Evolutionary conservation across 352 stramenopile genomes (phyloP).

Genomic region (Phytophthora vignae): DNA sequence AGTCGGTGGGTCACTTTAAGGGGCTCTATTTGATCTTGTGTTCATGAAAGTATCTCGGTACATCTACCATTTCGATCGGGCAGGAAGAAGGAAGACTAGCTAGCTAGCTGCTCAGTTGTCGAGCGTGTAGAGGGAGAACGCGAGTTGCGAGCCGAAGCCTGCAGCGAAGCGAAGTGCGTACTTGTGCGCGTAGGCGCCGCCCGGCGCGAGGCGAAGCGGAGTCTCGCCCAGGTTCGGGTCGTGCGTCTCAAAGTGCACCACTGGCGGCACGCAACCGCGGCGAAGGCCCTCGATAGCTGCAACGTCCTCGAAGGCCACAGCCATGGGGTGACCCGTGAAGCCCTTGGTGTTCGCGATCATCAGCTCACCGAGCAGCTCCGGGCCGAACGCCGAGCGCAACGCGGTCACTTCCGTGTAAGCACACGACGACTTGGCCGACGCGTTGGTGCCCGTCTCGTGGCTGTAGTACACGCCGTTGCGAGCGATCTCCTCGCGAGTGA

Average conservation of each 20-base stretch:
- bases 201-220: slow-evolving; percentile 62
- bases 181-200: slow-evolving; percentile 78
- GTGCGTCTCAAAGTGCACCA: slow-evolving; percentile 92
- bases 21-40: slow-evolving; percentile 13
- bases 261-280: slow-evolving; percentile 84
- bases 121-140: slow-evolving; percentile 94
- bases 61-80: slow-evolving; percentile 16
- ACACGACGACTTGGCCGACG: slow-evolving; percentile 92
- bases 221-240: slow-evolving; percentile 74
- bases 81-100: slow-evolving; percentile 3
- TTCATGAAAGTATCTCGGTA: slow-evolving; percentile 12
- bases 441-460: slow-evolving; percentile 97
- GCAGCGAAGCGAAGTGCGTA: slow-evolving; percentile 96
- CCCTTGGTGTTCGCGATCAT: slow-evolving; percentile 95
- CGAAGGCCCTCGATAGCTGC: slow-evolving; percentile 93
- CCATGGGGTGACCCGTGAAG: slow-evolving; percentile 97
- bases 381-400: slow-evolving; percentile 71
- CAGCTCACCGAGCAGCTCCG: slow-evolving; percentile 75
- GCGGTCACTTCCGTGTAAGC: slow-evolving; percentile 93
- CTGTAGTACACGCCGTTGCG: slow-evolving; percentile 96
- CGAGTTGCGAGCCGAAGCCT: slow-evolving; percentile 96
- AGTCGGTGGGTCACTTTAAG: slow-evolving; percentile 15
- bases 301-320: slow-evolving; percentile 97
- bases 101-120: slow-evolving; percentile 40
- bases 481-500: slow-evolving; percentile 92